Conservation (phyloP, 768 basidiomycete genomes). For the Chalciporus piperatus region DNA sequence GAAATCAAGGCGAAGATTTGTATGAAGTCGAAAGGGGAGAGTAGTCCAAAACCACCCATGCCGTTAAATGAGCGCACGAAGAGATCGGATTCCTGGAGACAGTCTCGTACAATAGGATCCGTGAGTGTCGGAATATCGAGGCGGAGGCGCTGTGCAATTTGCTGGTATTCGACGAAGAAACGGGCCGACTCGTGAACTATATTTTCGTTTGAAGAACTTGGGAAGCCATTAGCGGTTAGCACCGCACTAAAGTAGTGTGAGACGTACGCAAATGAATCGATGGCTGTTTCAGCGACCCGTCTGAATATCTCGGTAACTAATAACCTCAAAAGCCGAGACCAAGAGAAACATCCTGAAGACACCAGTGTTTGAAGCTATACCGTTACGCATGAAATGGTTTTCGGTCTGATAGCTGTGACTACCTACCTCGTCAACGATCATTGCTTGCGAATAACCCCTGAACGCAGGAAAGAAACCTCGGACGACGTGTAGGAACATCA, state of each 20-base stretch:
- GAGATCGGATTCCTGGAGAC: conserved; percentile 82
- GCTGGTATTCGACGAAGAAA: conserved; percentile 74
- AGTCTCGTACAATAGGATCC: conserved; percentile 69
- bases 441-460: conserved; percentile 82
- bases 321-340: conserved; percentile 59
- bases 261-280: conserved; percentile 75
- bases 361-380: conserved; percentile 66
- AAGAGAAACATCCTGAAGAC: conserved; percentile 68
- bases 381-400: neutral
- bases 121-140: conserved; percentile 78
- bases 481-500: conserved; percentile 67
- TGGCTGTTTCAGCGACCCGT: conserved; percentile 57
- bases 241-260: conserved; percentile 12
- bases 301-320: conserved; percentile 62
- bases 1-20: conserved; percentile 68
- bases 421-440: conserved; percentile 81
- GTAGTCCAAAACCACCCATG: conserved; percentile 67
- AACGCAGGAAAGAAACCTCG: conserved; percentile 79
- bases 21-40: conserved; percentile 78
- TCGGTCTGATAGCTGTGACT: conserved; percentile 9
- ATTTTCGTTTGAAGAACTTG: conserved; percentile 65
- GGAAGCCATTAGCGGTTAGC: conserved; percentile 2
- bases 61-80: conserved; percentile 82
- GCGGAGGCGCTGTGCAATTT: conserved; percentile 72
- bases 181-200: conserved; percentile 71